Conservation (phyloP, 1,284 basidiomycete species). For the Cryptococcus depauperatus region DNA sequence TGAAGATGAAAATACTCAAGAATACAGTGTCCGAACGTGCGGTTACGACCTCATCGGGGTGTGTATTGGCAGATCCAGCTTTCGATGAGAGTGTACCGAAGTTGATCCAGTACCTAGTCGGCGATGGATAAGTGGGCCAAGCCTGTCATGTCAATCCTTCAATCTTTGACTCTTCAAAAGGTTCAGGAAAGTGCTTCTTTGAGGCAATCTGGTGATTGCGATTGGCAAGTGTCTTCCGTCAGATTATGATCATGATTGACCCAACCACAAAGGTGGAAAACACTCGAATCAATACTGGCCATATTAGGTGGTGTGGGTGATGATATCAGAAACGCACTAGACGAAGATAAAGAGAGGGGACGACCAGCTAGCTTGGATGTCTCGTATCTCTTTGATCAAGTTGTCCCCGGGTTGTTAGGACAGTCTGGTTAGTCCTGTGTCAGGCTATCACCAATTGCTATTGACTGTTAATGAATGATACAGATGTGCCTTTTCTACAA, state of each 20-base stretch:
- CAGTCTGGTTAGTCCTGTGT: conserved; percentile 21
- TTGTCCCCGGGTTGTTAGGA: conserved; percentile 67
- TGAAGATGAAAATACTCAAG: conserved; percentile 82
- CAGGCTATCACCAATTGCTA: background rate
- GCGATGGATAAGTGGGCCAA: conserved; percentile 52
- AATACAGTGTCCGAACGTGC: conserved; percentile 73
- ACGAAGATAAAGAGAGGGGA: conserved; percentile 59
- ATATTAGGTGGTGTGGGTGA: conserved; percentile 77
- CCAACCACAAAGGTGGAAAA: conserved; percentile 63
- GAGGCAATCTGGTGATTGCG: conserved; percentile 27
- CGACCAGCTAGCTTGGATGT: conserved; percentile 65
- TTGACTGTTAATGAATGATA: background rate
- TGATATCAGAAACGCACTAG: conserved; percentile 63
- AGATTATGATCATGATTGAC: background rate
- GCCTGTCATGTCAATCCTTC: conserved; percentile 54
- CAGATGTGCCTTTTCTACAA: conserved; percentile 82
- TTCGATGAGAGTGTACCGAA: background rate
- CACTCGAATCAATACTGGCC: conserved; percentile 73
- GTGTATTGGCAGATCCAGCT: conserved; percentile 28
- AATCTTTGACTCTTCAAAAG: conserved; percentile 52
- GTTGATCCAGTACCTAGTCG: conserved; percentile 50
- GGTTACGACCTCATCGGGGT: conserved; percentile 77
- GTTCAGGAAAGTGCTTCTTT: conserved; percentile 31
- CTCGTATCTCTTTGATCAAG: conserved; percentile 61
- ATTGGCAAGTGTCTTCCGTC: conserved; percentile 40